These are phyloP conservation scores for Ulmus americana DNA, from an alignment of 331 rosid genomes.

Conservation along the genomic window DNA sequence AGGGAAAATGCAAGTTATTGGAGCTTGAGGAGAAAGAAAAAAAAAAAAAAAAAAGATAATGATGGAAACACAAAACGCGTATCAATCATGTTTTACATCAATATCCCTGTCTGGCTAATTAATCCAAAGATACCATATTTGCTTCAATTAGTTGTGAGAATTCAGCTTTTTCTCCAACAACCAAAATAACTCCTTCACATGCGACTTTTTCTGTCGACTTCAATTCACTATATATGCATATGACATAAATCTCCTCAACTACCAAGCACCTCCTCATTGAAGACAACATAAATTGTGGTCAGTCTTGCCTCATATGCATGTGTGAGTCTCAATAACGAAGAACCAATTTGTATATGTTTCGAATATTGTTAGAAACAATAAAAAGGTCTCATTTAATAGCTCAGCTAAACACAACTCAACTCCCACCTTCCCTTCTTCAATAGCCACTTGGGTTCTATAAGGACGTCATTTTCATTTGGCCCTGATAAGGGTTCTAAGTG, in stretches of 20 bases:
- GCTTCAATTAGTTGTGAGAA: neutral
- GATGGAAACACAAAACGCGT: too few species aligned
- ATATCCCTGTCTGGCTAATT: neutral
- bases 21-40: too few species aligned
- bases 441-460: slow-evolving; percentile 3
- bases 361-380: slow-evolving; percentile 22
- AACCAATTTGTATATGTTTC: neutral
- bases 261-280: slow-evolving; percentile 17
- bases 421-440: slow-evolving; percentile 52
- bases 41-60: too few species aligned
- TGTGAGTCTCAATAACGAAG: neutral
- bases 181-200: slow-evolving; percentile 33
- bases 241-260: slow-evolving; percentile 18
- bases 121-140: neutral
- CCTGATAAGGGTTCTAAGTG: slow-evolving; percentile 30
- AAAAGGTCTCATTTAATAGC: slow-evolving; percentile 42
- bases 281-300: neutral
- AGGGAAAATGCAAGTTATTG: too few species aligned
- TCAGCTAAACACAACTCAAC: slow-evolving; percentile 43
- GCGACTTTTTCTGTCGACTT: slow-evolving; percentile 15
- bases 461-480: slow-evolving; percentile 15
- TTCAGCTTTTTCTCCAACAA: slow-evolving; percentile 22
- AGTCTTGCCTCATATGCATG: neutral
- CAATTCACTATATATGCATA: slow-evolving; percentile 4
- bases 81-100: too few species aligned